Evolutionary conservation across 2,329 filamentous ascomycete species (phyloP), one percentile per base, ranked within the genome.

Genomic region (Anthostomella pinea): DNA sequence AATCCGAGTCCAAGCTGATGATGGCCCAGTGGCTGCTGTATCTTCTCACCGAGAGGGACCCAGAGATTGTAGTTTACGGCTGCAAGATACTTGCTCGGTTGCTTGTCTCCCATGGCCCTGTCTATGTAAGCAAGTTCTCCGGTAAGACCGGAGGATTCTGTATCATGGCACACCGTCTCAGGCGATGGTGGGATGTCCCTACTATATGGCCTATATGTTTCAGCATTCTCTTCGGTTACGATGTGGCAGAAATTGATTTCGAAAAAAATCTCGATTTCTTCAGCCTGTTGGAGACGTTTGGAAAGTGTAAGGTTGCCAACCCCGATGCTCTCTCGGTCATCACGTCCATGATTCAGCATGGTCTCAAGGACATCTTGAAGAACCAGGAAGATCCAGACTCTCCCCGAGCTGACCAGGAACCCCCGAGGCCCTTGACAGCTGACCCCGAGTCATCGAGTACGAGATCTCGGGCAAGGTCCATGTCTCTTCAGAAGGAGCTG

Each of bases 191-290:
- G 91, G 83, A 87, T 53, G 76, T 89, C 11, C 79, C 89, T 3
- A 79, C 81, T 0, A 64, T 97, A 17, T 97, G 93, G 93, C 81
- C 84, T 0, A 83, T 93, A 27, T 89, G 86, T 56, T 87, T 98
- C 62, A 83, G 87, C 35, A 85, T 97, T 15, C 64, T 98, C 3
- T 95, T 98, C 55, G 89, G 87, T 1, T 75, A 81, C 26, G 89
- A 96, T 54, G 78, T 94, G 29, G 81, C 81, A 2, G 78, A 78
- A 31, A 76, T 90, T 49, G 77, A 90, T 53, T 78, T 89, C 49
- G 79, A 86, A 33, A 74, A 78, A 47, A 73, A 81, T 17, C 85
- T 95, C 51, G 84, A 91, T 48, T 73, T 86, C 13, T 83, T 79
- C 48, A 83, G 76, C 41, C 72, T 98, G 2, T 63, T 89, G 4